Conservation (phyloP, 768 basidiomycete genomes). For the Lactifluus pinguis region DNA sequence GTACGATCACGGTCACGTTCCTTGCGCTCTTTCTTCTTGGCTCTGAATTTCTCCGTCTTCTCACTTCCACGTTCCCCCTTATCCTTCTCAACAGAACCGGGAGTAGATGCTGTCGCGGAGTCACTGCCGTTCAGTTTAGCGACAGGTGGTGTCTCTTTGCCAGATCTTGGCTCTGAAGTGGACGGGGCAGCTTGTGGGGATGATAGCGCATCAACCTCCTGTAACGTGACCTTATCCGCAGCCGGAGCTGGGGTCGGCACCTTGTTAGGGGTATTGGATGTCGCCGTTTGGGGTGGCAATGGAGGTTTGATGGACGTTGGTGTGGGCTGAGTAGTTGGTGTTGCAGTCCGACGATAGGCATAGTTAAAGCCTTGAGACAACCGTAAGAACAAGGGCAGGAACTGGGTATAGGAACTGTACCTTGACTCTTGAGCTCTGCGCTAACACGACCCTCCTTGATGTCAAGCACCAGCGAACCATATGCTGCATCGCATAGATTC, state of each 20-base stretch:
- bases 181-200: background rate
- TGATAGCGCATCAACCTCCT: background rate
- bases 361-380: slow-evolving; percentile 78
- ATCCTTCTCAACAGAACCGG: slow-evolving; percentile 12
- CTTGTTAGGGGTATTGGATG: slow-evolving; percentile 27
- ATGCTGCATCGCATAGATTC: slow-evolving; percentile 95
- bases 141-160: slow-evolving; percentile 10
- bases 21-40: slow-evolving; percentile 57
- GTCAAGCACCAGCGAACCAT: slow-evolving; percentile 80
- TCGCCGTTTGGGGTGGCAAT: slow-evolving; percentile 34
- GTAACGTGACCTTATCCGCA: slow-evolving; percentile 6
- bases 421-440: slow-evolving; percentile 87
- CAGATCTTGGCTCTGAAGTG: slow-evolving; percentile 6
- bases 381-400: background rate
- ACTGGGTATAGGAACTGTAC: slow-evolving; percentile 33
- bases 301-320: slow-evolving; percentile 49
- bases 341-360: slow-evolving; percentile 75
- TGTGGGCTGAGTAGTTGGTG: slow-evolving; percentile 43
- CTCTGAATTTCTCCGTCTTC: slow-evolving; percentile 46
- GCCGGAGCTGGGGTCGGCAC: slow-evolving; percentile 27
- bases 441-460: slow-evolving; percentile 88
- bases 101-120: slow-evolving; percentile 21
- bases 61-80: slow-evolving; percentile 29
- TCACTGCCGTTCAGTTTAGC: slow-evolving; percentile 30
- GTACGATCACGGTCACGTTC: slow-evolving; percentile 43